phyloP scores from a whole-genome alignment of 257 asterid genomes.

The Ehretia macrophylla region DNA sequence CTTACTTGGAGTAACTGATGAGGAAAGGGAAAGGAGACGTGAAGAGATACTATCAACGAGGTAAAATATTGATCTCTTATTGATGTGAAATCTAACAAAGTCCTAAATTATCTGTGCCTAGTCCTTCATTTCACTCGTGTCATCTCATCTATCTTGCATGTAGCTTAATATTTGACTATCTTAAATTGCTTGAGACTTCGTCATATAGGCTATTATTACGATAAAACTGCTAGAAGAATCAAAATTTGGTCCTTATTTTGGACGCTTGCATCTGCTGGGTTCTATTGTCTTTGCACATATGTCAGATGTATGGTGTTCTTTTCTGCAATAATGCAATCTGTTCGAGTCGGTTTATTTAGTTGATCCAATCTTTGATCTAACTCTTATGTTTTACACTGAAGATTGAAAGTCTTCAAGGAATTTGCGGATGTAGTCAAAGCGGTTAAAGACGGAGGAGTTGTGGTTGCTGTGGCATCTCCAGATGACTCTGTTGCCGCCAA shows the following conservation, averaged over 20 bases:
- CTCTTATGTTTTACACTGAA: slow-evolving; percentile 10
- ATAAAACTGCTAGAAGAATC: no score
- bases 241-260: no score
- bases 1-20: slow-evolving; percentile 82
- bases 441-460: slow-evolving; percentile 77
- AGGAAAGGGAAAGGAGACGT: slow-evolving; percentile 81
- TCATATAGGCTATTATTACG: no score
- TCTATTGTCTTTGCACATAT: no score
- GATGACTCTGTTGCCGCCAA: slow-evolving; percentile 85
- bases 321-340: no score
- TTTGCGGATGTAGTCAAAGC: slow-evolving; percentile 67
- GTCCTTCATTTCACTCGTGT: background rate
- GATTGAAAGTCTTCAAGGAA: slow-evolving; percentile 86
- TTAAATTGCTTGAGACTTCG: no score
- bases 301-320: no score
- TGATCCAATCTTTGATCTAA: background rate
- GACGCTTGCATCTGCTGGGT: no score
- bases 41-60: slow-evolving; percentile 91
- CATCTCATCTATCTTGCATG: no score
- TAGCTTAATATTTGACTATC: no score
- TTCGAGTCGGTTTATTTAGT: no score
- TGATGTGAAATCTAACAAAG: no score
- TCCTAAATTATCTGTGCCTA: background rate
- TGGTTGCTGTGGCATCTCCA: slow-evolving; percentile 87
- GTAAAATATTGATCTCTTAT: slow-evolving; percentile 33